phyloP scores from a whole-genome alignment of 73 alveolate species.

The Symbiodinium natans region DNA sequence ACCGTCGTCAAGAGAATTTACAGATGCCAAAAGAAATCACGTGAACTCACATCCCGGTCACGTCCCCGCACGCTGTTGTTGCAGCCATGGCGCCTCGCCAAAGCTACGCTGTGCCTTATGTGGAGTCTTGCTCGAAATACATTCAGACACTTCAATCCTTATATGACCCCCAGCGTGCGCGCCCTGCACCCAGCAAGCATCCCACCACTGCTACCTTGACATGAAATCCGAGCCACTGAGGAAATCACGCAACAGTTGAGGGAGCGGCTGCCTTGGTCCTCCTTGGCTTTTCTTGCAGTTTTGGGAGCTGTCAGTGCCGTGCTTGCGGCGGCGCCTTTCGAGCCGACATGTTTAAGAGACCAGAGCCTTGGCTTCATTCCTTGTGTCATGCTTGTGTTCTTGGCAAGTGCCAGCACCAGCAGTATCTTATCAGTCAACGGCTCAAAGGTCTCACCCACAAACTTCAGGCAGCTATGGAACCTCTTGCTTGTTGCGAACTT shows the following conservation, averaged over 20 bases:
- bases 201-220: no score
- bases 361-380: not conserved
- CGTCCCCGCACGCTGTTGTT: no score
- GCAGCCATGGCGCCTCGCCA: conserved; percentile 1
- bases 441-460: no score
- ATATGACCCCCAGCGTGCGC: no score
- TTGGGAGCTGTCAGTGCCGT: not conserved
- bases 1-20: no score
- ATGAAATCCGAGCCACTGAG: not conserved
- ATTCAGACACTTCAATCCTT: not conserved
- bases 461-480: not conserved
- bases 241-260: not conserved
- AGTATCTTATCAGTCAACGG: no score
- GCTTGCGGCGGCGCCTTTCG: not conserved
- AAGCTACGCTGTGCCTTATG: not conserved
- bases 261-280: not conserved
- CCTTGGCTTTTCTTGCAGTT: not conserved
- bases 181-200: no score
- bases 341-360: not conserved
- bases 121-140: not conserved
- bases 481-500: not conserved
- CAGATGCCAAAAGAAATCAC: no score
- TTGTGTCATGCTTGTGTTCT: not conserved
- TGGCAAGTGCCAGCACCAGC: no score
- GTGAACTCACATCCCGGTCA: no score